Evolutionary conservation across 441 rosid species (phyloP), one percentile per base, ranked within the genome.

Genomic region (Adansonia rubrostipa): DNA sequence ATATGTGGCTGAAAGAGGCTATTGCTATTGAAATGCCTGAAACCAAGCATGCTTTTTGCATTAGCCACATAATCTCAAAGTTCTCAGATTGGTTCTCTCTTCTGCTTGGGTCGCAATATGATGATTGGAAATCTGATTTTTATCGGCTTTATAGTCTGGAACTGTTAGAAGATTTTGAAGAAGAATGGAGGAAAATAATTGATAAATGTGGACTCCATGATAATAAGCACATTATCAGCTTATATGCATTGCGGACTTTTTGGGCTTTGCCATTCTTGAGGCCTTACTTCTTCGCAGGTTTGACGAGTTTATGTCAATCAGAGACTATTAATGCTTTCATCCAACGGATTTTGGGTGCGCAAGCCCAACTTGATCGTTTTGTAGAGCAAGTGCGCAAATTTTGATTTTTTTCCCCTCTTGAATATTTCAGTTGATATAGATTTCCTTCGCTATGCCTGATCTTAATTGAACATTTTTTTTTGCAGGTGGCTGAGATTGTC

Each of bases 1-100:
- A 87, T 73, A 83, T 84, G 83, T 87, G 91, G 91, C 81, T 90
- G 74, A 90, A 90, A 81, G 91, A 89, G 81, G 90, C 89, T 3
- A 74, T 90, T 75, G 86, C 87, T 33, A 68, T 72, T 22, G 89
- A 85, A 83, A 83, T 89, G 86, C 91, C 88, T 6, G 77, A 75
- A 67, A 86, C 94, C 15, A 89, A 85, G 67, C 94, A 90, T 63
- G 91, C 90, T 10, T 84, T 87, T 74, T 87, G 86, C 79, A 85
- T 90, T 58, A 86, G 90, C 87, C 92, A 90, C 74, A 85, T 89
- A 51, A 65, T 86, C 48, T 86, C 88, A 1, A 89, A 86, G 82
- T 88, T 89, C 82, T 86, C 89, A 5, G 90, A 90, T 75, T 90
- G 90, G 88, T 89, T 89, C 80, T 88, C 88, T 60, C 56, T 77